Percentiles rank a stretch among this genome's conserved stretches.
These are phyloP conservation scores for Triticum dicoccoides DNA, from an alignment of 176 grass and related monocot genomes.

Conservation along the genomic window DNA sequence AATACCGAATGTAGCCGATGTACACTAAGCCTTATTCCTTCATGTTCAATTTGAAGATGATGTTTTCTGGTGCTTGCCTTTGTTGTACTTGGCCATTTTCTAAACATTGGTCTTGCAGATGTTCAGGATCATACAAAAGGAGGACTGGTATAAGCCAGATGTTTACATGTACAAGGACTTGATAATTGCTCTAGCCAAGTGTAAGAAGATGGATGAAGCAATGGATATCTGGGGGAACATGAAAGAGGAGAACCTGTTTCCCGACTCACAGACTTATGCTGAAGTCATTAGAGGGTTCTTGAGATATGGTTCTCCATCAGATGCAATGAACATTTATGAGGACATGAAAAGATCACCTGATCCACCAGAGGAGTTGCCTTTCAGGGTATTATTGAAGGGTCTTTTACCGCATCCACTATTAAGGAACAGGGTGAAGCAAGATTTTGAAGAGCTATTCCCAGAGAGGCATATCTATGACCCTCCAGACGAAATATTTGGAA, in stretches of 20 bases:
- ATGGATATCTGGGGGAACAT: slow-evolving; percentile 84
- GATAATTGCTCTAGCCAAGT: slow-evolving; percentile 81
- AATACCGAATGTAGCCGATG: background rate
- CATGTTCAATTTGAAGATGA: slow-evolving; percentile 9
- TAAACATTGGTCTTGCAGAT: slow-evolving; percentile 48
- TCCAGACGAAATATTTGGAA: slow-evolving; percentile 90
- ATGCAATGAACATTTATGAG: slow-evolving; percentile 97
- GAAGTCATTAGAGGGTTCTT: slow-evolving; percentile 94
- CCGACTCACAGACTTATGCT: slow-evolving; percentile 83
- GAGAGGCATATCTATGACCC: slow-evolving; percentile 95
- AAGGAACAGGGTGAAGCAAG: slow-evolving; percentile 91
- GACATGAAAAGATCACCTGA: slow-evolving; percentile 90
- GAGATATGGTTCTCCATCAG: slow-evolving; percentile 85
- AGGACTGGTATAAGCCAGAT: slow-evolving; percentile 97
- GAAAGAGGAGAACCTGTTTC: slow-evolving; percentile 77
- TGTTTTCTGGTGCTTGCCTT: slow-evolving; percentile 17
- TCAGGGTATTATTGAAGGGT: slow-evolving; percentile 87
- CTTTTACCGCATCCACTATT: slow-evolving; percentile 83
- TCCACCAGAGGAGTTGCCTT: slow-evolving; percentile 80
- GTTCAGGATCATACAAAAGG: slow-evolving; percentile 86
- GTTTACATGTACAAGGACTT: slow-evolving; percentile 93
- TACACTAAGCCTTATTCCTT: background rate
- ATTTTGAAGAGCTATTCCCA: slow-evolving; percentile 96
- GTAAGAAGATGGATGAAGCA: slow-evolving; percentile 87
- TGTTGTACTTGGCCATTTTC: background rate